Base-by-base conservation (phyloP, 768 basidiomycete genomes). In the Agaricus bisporus region DNA sequence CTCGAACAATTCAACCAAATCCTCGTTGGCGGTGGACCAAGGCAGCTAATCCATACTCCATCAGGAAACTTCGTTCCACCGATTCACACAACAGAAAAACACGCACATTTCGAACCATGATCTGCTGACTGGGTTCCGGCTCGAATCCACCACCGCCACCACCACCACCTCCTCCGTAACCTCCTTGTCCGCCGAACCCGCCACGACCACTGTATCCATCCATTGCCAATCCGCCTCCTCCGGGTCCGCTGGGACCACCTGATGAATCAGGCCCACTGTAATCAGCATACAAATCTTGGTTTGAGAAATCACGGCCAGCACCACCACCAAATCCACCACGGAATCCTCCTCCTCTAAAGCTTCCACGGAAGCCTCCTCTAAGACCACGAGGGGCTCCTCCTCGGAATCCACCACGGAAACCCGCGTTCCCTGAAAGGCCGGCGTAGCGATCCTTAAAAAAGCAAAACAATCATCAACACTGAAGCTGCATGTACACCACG, bases 11-110 rank as follows among this genome's bases (percentile, higher is more conserved):
- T 99, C 95, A 18, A 99, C 95, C 41, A 99, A 73, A 66, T 99
- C 95, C 66, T 99, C 95, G 66, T 99, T 98, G 6, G 95, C 94
- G 42, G 95, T 99, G 9, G 95, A 98, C 95, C 95, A 99, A 1
- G 95, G 95, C 15, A 99, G 71, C 95, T 98, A 58, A 48, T 3
- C 45, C 32, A 11, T 37, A 52, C n/a, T 4, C 15, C 7, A 29
- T 38, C n/a, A 54, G 43, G 36, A 35, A 10, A 36, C 39, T 15
- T 22, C 22, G 22, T 22, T 22, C 22, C 22, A 22, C 41, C 36
- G 15, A 1, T 29, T 5, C 18, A 12, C n/a, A 42, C 11, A 22
- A 35, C 25, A 46, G n/a, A 55, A 55, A 22, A 26, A 12, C 11
- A 85, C 95, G 68, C 68, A 97, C 95, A 68, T 99, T 99, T 70